phyloP scores from a whole-genome alignment of 2,329 filamentous ascomycete genomes.

The Alternaria gansuensis region DNA sequence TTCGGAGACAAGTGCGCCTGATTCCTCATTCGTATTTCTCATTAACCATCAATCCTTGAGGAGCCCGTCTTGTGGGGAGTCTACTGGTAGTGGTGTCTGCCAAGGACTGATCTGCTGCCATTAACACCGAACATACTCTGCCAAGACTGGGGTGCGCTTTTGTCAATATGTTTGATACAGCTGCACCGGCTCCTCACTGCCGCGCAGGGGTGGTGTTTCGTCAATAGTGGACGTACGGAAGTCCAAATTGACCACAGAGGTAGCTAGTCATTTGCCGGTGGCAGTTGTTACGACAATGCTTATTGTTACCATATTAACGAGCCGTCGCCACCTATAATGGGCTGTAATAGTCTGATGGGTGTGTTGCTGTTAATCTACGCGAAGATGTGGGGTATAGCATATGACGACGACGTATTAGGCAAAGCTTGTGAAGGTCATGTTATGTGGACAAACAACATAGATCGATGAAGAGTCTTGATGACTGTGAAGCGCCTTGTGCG shows the following conservation, averaged over 20 bases:
- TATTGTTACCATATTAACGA: neutral
- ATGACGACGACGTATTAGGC: neutral
- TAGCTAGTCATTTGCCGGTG: constrained; percentile 1
- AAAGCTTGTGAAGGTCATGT: neutral
- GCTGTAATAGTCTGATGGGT: neutral
- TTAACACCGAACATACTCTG: constrained; percentile 2
- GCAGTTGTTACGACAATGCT: neutral
- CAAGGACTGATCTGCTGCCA: neutral
- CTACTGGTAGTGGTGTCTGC: neutral
- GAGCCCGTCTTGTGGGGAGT: neutral
- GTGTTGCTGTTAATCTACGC: neutral
- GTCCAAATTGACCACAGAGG: neutral
- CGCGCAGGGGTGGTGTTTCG: neutral
- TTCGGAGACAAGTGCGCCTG: neutral
- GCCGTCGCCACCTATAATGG: neutral
- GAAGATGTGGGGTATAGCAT: constrained; percentile 1
- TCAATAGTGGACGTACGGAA: neutral
- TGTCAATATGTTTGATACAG: constrained; percentile 11
- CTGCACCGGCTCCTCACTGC: constrained; percentile 4
- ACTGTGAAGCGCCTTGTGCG: neutral
- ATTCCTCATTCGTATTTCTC: neutral
- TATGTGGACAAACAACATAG: neutral
- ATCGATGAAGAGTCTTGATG: neutral
- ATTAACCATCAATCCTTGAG: constrained; percentile 7
- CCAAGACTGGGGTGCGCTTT: constrained; percentile 9